Evolutionary conservation across 2,329 filamentous ascomycete species (phyloP), one percentile per base, ranked within the genome.

Genomic region (Aspergillus piperis): DNA sequence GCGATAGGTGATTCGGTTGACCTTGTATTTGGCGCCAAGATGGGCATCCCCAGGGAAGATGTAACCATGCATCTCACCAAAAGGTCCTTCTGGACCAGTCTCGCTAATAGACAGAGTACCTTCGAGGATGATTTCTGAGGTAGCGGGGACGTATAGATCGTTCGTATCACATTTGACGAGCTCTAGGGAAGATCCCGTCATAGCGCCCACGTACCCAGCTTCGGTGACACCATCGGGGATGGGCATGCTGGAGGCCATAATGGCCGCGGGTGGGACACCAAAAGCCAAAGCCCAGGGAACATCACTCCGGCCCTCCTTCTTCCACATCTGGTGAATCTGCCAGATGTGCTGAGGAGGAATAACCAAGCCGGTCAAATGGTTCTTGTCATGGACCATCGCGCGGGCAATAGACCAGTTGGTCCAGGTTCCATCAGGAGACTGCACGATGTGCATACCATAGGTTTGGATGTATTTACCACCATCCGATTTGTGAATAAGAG

Each of bases 81-180:
- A 84, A 0, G 82, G 82, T 0, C 82, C 83, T 57, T 84, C 82
- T 0, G 66, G 66, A 0, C 61, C 78, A 0, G 65, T 79, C 48
- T 83, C 78, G 0, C 76, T 75, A 5, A 79, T 70, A 0, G 81
- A 84, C 13, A 81, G 62, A 0, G 75, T 78, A 2, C 83, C 82
- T 58, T 84, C 82, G 1, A 84, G 68, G 0, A 84, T 78, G 53
- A 84, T 84, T 64, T 85, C 82, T 0, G 73, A 66, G 57, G 77
- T 82, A 0, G 82, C 82, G 0, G 83, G 82, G 1, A 84, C 81
- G 3, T 74, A 66, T 0, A 84, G 66, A 23, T 78, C 73, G 58
- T 81, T 84, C 0, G 77, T 81, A n/a, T 84, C 82, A 57, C 82
- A 84, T 63, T 83, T 84, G 38, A 82, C 78, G 0, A 84, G 63